phyloP scores from a whole-genome alignment of 2,329 filamentous ascomycete genomes.

The Corynespora cassiicola region DNA sequence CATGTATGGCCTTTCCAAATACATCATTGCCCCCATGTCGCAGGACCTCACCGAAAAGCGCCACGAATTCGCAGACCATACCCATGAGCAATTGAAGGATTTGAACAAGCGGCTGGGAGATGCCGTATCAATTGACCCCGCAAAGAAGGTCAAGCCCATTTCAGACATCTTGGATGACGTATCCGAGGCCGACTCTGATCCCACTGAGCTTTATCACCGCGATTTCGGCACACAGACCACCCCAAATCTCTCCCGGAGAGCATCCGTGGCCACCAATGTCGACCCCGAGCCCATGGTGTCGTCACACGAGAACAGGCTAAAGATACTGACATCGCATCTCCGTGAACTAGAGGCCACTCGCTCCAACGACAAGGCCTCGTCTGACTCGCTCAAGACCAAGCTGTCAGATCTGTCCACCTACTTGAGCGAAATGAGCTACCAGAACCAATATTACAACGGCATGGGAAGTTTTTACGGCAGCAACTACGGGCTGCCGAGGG shows the following conservation, averaged over 20 bases:
- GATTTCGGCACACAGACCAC: slow-evolving; percentile 83
- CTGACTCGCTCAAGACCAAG: slow-evolving; percentile 56
- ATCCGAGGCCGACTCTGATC: slow-evolving; percentile 64
- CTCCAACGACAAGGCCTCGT: slow-evolving; percentile 57
- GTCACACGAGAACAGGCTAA: slow-evolving; percentile 54
- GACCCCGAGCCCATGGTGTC: slow-evolving; percentile 36
- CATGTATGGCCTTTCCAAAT: slow-evolving; percentile 75
- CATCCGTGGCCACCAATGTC: slow-evolving; percentile 29
- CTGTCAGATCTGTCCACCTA: slow-evolving; percentile 67
- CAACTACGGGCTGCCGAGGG: slow-evolving; percentile 32
- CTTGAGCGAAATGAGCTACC: slow-evolving; percentile 56
- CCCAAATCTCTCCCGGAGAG: slow-evolving; percentile 53
- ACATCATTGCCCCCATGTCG: slow-evolving; percentile 69
- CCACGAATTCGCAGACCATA: slow-evolving; percentile 63
- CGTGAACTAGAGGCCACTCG: slow-evolving; percentile 57
- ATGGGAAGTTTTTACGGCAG: slow-evolving; percentile 42
- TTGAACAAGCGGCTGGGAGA: slow-evolving; percentile 65
- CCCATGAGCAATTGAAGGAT: slow-evolving; percentile 57
- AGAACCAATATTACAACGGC: slow-evolving; percentile 51
- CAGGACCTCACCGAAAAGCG: slow-evolving; percentile 60
- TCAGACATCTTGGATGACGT: slow-evolving; percentile 43
- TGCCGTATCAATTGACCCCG: slow-evolving; percentile 68
- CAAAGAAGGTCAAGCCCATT: slow-evolving; percentile 32
- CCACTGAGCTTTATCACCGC: slow-evolving; percentile 80
- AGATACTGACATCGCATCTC: slow-evolving; percentile 60